Base-by-base conservation (phyloP, 2,329 filamentous ascomycete genomes). In the Fusarium pseudograminearum region DNA sequence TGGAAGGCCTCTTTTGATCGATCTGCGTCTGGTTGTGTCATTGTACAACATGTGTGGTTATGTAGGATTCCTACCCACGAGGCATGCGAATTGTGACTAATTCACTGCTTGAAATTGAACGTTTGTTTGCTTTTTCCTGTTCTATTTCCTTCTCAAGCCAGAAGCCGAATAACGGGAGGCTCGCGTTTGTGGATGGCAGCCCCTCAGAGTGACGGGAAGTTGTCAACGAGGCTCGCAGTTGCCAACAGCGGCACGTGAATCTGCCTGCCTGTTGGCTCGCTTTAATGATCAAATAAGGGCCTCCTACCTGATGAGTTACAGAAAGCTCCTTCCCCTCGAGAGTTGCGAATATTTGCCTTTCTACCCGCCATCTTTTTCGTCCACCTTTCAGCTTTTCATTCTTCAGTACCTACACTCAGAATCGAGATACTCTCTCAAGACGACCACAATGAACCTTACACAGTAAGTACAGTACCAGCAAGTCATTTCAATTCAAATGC, bases 221-320 rank as follows among this genome's bases (percentile, higher is more conserved):
- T 26, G 36, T 54, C 26, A 33, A 30, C 24, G 24, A 41, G 31
- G 51, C 60, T 61, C 33, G 48, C 55, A 57, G 36, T 47, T 67
- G 52, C 56, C 41, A 40, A 53, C 53, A 62, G 59, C 56, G 56
- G 59, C 68, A 69, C 64, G 59, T 70, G 67, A 61, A 71, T 47
- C 44, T 45, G 42, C 36, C 47, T 45, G 42, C 33, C 33, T 30
- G 65, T 61, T 68, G 61, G 61, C 50, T 66, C 44, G 33, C 28
- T 34, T 30, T 45, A 28, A 28, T 28, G 26, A 30, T 45, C 26
- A n/a, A 30, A 30, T 14, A 30, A 20, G 26, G 20, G 28, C 4
- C 44, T 46, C 44, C 44, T 46, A 31, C n/a, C 24, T 31, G 28
- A 31, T 20, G 14, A 26, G 12, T 40, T 15, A 40, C 14, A 51